Evolutionary conservation across 148 eudicot species (phyloP), one percentile per base, ranked within the genome.

Genomic region (Heliamphora exappendiculata): DNA sequence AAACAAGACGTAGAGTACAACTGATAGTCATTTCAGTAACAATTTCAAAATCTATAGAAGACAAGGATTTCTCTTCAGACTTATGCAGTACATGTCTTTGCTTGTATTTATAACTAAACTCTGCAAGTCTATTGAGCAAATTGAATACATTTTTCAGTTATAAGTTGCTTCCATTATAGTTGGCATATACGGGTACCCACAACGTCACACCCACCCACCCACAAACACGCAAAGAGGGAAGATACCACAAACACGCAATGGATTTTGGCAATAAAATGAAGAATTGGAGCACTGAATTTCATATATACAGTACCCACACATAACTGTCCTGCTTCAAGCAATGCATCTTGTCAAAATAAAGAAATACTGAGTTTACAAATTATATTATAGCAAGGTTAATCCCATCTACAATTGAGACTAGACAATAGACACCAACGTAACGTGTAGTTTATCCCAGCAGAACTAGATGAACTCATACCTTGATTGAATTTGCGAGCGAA

Each of bases 401-500:
- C 60, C 42, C 19, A 22, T 31, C 31, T 49, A n/a, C n/a, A 70
- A 42, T 11, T 41, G 51, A 42, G 13, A 51, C n/a, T 47, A 60
- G 36, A 58, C 4, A 3, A n/a, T 58, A 17, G n/a, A n/a, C n/a
- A n/a, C n/a, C n/a, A n/a, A 75, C 54, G 70, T 34, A 26, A 60
- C 7, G 0, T 39, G n/a, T n/a, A n/a, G n/a, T n/a, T 5, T n/a
- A 39, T 58, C 14, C 1, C 4, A 17, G 33, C 69, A 57, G 57
- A 26, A 79, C 67, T n/a, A 65, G 8, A 73, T 22, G 54, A 75
- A 64, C 41, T 26, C 83, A 58, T 84, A 93, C 97, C 98, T 89
- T 94, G 98, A 83, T 91, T 94, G 82, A 91, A 89, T 83, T 90
- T 94, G 60, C 97, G 98, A 71, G 97, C 98, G 86, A 94, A 91